phyloP scores from a whole-genome alignment of 495 filamentous ascomycete genomes.

The Neurospora discreta region DNA sequence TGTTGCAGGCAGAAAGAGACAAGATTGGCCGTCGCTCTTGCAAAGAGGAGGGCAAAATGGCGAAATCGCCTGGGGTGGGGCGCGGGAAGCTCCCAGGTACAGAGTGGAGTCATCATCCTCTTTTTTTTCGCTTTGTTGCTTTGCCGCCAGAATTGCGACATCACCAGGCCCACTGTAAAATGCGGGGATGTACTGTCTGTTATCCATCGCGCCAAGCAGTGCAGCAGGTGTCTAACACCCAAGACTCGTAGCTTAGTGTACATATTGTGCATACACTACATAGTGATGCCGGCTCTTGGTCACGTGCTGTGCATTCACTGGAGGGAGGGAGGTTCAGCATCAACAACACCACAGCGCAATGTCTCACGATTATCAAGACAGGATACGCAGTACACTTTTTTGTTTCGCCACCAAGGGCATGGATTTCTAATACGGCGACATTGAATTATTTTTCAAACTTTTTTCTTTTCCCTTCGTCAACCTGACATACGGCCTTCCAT shows the following conservation, averaged over 20 bases:
- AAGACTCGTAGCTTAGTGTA: neutral
- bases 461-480: neutral
- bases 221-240: neutral
- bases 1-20: neutral
- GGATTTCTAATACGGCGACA: neutral
- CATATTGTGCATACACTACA: no score
- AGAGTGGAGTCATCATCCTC: neutral
- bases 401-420: neutral
- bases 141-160: slow-evolving; percentile 26
- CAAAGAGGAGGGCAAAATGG: slow-evolving; percentile 21
- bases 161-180: slow-evolving; percentile 4
- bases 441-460: neutral
- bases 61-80: slow-evolving; percentile 18
- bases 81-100: slow-evolving; percentile 1
- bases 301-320: no score
- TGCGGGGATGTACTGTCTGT: neutral
- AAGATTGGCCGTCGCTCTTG: slow-evolving; percentile 5
- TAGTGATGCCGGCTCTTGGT: neutral
- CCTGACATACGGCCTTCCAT: neutral
- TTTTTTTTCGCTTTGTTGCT: slow-evolving; percentile 16
- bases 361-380: neutral
- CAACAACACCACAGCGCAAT: neutral
- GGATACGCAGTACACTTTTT: neutral
- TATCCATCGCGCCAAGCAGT: neutral
- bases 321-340: neutral